Percentiles rank a stretch among this genome's conserved stretches.
These are phyloP conservation scores for Solanum hybrid DNA, from an alignment of 305 asterid species.

Conservation along the genomic window DNA sequence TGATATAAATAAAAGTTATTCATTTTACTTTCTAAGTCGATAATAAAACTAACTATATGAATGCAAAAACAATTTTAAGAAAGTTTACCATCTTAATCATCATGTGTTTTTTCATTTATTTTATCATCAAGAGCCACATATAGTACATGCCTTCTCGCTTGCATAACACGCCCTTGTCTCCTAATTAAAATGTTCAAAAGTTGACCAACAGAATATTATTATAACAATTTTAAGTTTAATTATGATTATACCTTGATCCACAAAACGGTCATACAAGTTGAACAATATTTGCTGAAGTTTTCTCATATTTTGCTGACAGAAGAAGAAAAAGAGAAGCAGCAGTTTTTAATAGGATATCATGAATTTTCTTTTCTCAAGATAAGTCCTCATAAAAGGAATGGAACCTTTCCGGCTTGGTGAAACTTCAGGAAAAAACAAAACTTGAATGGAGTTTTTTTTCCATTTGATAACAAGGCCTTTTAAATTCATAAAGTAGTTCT, in stretches of 20 bases:
- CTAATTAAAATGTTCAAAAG: background rate
- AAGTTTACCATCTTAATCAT: background rate
- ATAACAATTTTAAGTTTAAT: background rate
- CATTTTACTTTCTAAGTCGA: background rate
- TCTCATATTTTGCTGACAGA: background rate
- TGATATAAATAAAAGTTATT: background rate
- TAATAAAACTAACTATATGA: background rate
- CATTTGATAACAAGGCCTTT: conserved; percentile 29
- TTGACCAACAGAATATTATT: background rate
- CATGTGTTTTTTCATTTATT: background rate
- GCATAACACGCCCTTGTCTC: background rate
- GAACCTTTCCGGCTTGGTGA: background rate
- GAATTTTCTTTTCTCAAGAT: background rate
- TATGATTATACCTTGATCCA: background rate
- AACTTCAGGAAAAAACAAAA: conserved; percentile 10
- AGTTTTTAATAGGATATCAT: background rate
- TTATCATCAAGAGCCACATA: background rate
- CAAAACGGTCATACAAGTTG: background rate
- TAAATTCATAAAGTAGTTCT: conserved; percentile 11
- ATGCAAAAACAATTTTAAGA: background rate
- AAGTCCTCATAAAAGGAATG: background rate
- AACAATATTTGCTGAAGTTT: background rate
- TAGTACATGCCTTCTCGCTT: background rate
- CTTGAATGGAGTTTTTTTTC: conserved; percentile 12
- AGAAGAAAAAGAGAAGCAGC: background rate